A percentile compares a stretch with the other conserved stretches of the same genome.
Evolutionary conservation across 2,329 filamentous ascomycete species (phyloP).

Genomic region (Diaporthe sp.): DNA sequence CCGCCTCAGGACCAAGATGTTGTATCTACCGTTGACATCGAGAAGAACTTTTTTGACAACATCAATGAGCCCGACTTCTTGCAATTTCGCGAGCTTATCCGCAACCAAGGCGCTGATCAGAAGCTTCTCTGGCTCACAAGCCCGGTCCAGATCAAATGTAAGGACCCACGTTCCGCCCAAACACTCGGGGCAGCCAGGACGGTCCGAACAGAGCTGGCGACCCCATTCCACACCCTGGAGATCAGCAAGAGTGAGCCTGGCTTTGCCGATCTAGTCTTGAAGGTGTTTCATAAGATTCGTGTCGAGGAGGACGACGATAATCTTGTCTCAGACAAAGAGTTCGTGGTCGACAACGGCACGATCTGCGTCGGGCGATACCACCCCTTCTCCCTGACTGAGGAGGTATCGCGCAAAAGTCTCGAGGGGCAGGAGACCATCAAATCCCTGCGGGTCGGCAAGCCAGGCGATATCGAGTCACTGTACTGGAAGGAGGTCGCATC

Average conservation of each 20-base stretch:
- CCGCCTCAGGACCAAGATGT: background rate
- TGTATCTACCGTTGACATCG: background rate
- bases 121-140: constrained; percentile 14
- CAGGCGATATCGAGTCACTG: background rate
- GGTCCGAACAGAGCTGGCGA: background rate
- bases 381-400: background rate
- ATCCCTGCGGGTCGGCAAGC: background rate
- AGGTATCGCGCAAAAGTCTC: background rate
- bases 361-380: background rate
- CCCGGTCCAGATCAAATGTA: background rate
- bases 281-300: background rate
- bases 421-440: background rate
- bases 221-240: background rate
- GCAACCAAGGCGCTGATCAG: background rate
- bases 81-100: background rate
- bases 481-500: background rate
- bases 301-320: background rate
- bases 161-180: background rate
- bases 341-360: background rate
- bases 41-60: background rate
- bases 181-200: background rate
- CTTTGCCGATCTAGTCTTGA: background rate
- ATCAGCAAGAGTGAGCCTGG: background rate
- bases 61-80: background rate
- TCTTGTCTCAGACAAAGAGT: background rate